These are phyloP conservation scores for Neurospora sp. DNA, from an alignment of 495 filamentous ascomycete species.

Conservation along the genomic window DNA sequence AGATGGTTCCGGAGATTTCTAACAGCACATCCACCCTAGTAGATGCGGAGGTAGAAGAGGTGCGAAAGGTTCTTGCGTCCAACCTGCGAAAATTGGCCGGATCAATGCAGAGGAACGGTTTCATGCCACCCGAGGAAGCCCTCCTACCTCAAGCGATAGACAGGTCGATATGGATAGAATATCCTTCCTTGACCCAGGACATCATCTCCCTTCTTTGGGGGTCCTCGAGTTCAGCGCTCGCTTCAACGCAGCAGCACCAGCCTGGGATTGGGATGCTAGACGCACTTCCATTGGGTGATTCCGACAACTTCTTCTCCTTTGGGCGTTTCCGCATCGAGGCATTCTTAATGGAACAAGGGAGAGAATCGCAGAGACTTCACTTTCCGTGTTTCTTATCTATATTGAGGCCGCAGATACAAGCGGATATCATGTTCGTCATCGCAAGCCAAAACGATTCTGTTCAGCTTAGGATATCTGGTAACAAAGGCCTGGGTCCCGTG, in stretches of 20 bases:
- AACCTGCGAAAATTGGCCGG: slow-evolving; percentile 61
- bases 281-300: slow-evolving; percentile 68
- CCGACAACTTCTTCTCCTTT: slow-evolving; percentile 57
- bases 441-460: slow-evolving; percentile 67
- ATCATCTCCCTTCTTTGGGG: slow-evolving; percentile 56
- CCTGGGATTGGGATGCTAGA: slow-evolving; percentile 43
- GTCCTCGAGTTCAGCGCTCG: slow-evolving; percentile 37
- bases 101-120: slow-evolving; percentile 73
- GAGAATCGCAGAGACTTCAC: slow-evolving; percentile 50
- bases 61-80: slow-evolving; percentile 46
- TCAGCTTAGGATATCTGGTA: slow-evolving; percentile 60
- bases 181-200: slow-evolving; percentile 59
- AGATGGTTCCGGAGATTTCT: slow-evolving; percentile 48
- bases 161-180: slow-evolving; percentile 63
- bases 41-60: slow-evolving; percentile 33
- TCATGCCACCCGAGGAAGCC: slow-evolving; percentile 55
- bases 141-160: slow-evolving; percentile 58
- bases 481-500: slow-evolving; percentile 54
- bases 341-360: slow-evolving; percentile 56
- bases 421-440: slow-evolving; percentile 56
- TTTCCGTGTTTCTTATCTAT: slow-evolving; percentile 66
- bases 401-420: slow-evolving; percentile 54
- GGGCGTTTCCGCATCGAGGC: slow-evolving; percentile 61
- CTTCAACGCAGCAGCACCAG: slow-evolving; percentile 19
- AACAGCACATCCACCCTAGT: slow-evolving; percentile 22